phyloP scores from a whole-genome alignment of 1,284 basidiomycete genomes.

The Ceratobasidium sp. region DNA sequence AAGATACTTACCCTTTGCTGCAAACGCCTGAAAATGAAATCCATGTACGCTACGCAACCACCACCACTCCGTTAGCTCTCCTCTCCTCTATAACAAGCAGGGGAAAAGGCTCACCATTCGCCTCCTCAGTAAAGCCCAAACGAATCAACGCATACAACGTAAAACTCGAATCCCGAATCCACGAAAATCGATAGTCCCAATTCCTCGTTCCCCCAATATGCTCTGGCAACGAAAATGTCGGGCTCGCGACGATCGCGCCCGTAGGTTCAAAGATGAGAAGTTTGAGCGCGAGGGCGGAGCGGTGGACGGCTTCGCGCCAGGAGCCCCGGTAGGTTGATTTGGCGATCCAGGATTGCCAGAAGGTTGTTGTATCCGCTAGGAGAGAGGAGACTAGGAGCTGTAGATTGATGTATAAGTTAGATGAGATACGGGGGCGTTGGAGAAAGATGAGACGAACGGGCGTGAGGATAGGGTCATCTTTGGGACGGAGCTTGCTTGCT shows the following conservation, averaged over 20 bases:
- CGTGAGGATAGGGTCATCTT: slow-evolving; percentile 71
- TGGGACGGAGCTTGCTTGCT: slow-evolving; percentile 62
- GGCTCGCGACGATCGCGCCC: slow-evolving; percentile 86
- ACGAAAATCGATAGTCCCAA: slow-evolving; percentile 76
- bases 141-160: slow-evolving; percentile 91
- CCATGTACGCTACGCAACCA: slow-evolving; percentile 74
- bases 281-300: slow-evolving; percentile 87
- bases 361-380: slow-evolving; percentile 72
- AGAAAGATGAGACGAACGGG: slow-evolving; percentile 65
- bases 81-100: slow-evolving; percentile 45
- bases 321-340: slow-evolving; percentile 85
- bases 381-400: slow-evolving; percentile 24
- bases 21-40: slow-evolving; percentile 86
- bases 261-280: slow-evolving; percentile 88
- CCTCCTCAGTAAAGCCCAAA: slow-evolving; percentile 90
- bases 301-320: slow-evolving; percentile 93
- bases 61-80: not conserved
- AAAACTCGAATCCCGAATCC: slow-evolving; percentile 92
- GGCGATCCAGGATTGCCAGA: slow-evolving; percentile 88
- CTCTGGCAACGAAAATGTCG: slow-evolving; percentile 92
- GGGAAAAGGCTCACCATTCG: slow-evolving; percentile 66
- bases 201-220: slow-evolving; percentile 88
- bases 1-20: slow-evolving; percentile 63
- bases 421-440: slow-evolving; percentile 8
- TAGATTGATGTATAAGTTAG: not conserved